A percentile compares a stretch with the other conserved stretches of the same genome.
Evolutionary conservation across 202 grass and related monocot species (phyloP).

Genomic region (Setaria viridis): DNA sequence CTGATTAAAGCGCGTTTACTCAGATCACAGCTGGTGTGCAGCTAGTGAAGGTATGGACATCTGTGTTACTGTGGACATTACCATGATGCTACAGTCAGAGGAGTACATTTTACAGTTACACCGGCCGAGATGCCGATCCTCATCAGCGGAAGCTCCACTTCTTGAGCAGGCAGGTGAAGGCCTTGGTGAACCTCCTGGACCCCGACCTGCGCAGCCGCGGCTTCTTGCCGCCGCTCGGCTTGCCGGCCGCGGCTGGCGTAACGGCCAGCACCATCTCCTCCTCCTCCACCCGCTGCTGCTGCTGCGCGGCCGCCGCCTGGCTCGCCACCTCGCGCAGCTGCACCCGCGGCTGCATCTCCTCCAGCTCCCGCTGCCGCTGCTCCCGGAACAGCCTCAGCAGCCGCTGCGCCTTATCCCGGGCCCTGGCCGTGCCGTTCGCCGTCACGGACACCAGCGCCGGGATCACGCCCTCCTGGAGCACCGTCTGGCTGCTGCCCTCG

Average conservation of each 20-base stretch:
- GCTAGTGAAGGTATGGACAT: neutral
- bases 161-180: slow-evolving; percentile 58
- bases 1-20: neutral
- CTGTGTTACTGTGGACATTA: neutral
- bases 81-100: neutral
- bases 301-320: slow-evolving; percentile 44
- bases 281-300: slow-evolving; percentile 1
- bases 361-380: slow-evolving; percentile 65
- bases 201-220: slow-evolving; percentile 47
- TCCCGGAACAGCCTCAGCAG: slow-evolving; percentile 78
- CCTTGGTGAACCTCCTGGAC: slow-evolving; percentile 58
- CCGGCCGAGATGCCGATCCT: neutral
- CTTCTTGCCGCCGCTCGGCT: slow-evolving; percentile 42
- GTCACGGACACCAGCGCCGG: slow-evolving; percentile 73
- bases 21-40: neutral
- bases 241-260: neutral
- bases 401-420: slow-evolving; percentile 82
- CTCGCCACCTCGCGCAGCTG: slow-evolving; percentile 51
- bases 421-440: slow-evolving; percentile 61
- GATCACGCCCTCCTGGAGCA: slow-evolving; percentile 84
- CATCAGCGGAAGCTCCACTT: slow-evolving; percentile 33
- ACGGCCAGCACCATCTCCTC: neutral
- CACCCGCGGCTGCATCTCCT: slow-evolving; percentile 43
- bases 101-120: neutral
- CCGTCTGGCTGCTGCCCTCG: slow-evolving; percentile 60